A percentile compares a stretch with the other conserved stretches of the same genome.
These are phyloP conservation scores for Dothiorella sarmentorum DNA, from an alignment of 2,329 filamentous ascomycete genomes.

Conservation along the genomic window DNA sequence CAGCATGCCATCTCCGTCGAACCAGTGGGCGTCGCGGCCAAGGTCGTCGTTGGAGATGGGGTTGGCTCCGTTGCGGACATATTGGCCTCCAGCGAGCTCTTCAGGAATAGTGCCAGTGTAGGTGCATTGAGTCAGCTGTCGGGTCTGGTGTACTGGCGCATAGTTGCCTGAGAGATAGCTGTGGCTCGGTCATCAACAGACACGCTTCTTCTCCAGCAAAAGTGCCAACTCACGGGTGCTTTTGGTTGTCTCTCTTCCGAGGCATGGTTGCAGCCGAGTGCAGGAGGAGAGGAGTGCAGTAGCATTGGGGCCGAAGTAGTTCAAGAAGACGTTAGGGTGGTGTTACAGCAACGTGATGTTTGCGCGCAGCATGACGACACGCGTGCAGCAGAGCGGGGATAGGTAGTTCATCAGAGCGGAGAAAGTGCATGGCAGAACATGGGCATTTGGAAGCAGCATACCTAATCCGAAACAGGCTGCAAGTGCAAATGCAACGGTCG, in stretches of 20 bases:
- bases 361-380: neutral
- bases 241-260: slow-evolving; percentile 28
- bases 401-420: neutral
- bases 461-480: no score
- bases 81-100: slow-evolving; percentile 67
- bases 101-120: slow-evolving; percentile 58
- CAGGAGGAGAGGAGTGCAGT: neutral
- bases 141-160: slow-evolving; percentile 59
- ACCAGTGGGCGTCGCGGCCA: slow-evolving; percentile 66
- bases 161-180: slow-evolving; percentile 67
- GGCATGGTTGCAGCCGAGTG: neutral
- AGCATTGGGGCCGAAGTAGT: neutral
- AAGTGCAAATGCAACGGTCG: neutral
- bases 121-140: slow-evolving; percentile 55
- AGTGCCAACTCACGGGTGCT: slow-evolving; percentile 39
- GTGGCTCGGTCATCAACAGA: neutral
- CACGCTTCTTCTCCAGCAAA: neutral
- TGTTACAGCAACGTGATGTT: neutral
- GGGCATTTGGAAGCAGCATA: neutral
- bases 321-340: neutral
- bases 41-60: slow-evolving; percentile 60
- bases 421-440: neutral
- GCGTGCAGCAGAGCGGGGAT: neutral
- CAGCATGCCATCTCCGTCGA: slow-evolving; percentile 73
- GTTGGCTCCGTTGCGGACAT: slow-evolving; percentile 70